Base-by-base conservation (phyloP, 78 protist species). In the Dictyostelium intermedium region DNA sequence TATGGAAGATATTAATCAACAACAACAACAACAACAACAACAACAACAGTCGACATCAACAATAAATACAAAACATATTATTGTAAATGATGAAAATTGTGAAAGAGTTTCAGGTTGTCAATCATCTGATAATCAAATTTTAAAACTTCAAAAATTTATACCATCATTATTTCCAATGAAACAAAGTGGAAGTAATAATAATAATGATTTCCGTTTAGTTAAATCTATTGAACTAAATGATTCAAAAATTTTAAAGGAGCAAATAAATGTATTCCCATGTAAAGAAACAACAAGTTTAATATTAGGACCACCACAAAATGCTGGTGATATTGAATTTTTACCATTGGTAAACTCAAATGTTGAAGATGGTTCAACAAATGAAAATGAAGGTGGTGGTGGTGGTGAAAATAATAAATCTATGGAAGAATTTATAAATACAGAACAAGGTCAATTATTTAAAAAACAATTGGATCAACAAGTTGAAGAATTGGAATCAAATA, bases 81-180 rank as follows among this genome's bases (percentile, higher is more conserved):
- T 86, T 77, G 43, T 86, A 25, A 87, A 87, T 63, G 25, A 66
- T 32, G 86, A 79, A 39, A 63, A 60, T 66, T 79, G 85, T 63
- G 81, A 87, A 78, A 43, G 63, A 8, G 39, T 10, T 63, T 56
- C 86, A 73, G 63, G 56, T 23, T 87, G 80, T 60, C 78, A 18
- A 39, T 5, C 53, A 6, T 56, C 86, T 7, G 93, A 87, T 18
- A 23, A 20, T 25, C 80, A 50, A 13, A 43, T 63, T 10, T 30
- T 56, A 18, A 25, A 43, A 60, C 30, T 87, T 18, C n/a, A 53
- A 43, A 14, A 25, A 6, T 35, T 87, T 43, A 25, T 47, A 63
- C 85, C 93, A 61, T 25, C n/a, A 2, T 20, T 87, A 25, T 87
- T 87, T 32, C 60, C 25, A 74, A 56, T 56, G 66, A 27, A 7